Base-by-base conservation (phyloP, 257 asterid species). In the Ilex asprella region DNA sequence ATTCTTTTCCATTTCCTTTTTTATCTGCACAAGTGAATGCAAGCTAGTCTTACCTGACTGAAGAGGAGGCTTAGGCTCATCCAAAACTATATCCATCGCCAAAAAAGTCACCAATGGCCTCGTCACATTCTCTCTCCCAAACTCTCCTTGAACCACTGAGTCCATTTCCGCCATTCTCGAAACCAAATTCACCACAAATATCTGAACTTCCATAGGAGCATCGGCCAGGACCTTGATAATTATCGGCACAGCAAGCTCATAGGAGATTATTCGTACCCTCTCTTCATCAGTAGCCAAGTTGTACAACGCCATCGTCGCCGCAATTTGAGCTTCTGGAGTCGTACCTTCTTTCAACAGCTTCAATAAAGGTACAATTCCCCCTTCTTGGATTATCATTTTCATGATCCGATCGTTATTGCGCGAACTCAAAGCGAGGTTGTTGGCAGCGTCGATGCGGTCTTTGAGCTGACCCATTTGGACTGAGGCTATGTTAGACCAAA, bases 51-150 rank as follows among this genome's bases (percentile, higher is more conserved):
- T 8, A 35, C 5, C 41, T 35, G 41, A 35, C 41, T 3, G 41
- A 35, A 8, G 5, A 35, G 41, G 57, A 53, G 57, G 79, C 11
- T 46, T 64, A 56, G 67, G 68, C 60, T 79, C 86, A 7, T 72
- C 82, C 57, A 75, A 65, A 51, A 59, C 69, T 29, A 78, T 78
- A 58, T 82, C 84, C 77, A 72, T 70, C 0, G 82, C 78, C 50
- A 85, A 64, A 39, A 82, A 79, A 7, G 69, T 57, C 13, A 85
- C 88, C 12, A 85, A 27, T 0, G 79, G 83, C 63, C 88, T 64
- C 2, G 81, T 73, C 61, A 79, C 80, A 41, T 82, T 85, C 76
- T 82, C 84, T 63, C 67, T 78, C 69, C 88, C 88, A 10, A 85
- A 85, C 12, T 78, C 93, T 68, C 79, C 93, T 63, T 74, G 76